These are phyloP conservation scores for Phytophthora fragariaefolia DNA, from an alignment of 352 stramenopile species.

Conservation along the genomic window DNA sequence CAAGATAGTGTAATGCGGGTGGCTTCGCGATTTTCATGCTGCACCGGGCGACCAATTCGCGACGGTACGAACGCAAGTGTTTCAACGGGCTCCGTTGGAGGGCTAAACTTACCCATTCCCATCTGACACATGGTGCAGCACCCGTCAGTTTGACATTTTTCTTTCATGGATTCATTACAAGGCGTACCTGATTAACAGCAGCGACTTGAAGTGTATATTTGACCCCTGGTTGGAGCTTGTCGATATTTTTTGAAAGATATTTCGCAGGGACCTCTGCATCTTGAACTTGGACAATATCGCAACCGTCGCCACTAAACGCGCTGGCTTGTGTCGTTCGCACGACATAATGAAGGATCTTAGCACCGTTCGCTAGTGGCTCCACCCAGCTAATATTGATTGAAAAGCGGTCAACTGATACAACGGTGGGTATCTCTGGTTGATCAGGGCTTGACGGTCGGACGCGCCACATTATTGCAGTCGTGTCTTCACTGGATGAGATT, in stretches of 20 bases:
- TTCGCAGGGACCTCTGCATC: constrained; percentile 52
- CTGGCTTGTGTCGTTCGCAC: constrained; percentile 50
- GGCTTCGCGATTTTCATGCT: constrained; percentile 41
- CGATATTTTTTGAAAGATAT: constrained; percentile 47
- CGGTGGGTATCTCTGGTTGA: constrained; percentile 30
- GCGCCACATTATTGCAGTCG: constrained; percentile 56
- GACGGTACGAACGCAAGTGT: constrained; percentile 73
- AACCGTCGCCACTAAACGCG: constrained; percentile 36
- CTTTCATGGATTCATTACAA: neutral
- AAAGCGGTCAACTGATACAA: constrained; percentile 50
- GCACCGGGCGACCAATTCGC: constrained; percentile 47
- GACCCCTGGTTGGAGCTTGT: constrained; percentile 61
- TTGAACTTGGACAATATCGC: constrained; percentile 33
- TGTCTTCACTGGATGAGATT: constrained; percentile 59
- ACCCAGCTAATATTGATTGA: constrained; percentile 57
- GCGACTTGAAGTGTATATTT: constrained; percentile 57
- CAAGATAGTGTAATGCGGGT: constrained; percentile 58
- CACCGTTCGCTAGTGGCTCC: constrained; percentile 62
- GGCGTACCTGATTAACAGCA: constrained; percentile 57
- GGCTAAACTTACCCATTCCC: constrained; percentile 56
- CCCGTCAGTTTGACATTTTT: neutral
- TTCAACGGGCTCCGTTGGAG: constrained; percentile 45
- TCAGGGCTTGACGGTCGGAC: constrained; percentile 59
- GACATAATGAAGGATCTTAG: constrained; percentile 59
- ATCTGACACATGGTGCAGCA: constrained; percentile 47